These are phyloP conservation scores for Chiua sp. DNA, from an alignment of 1,284 basidiomycete genomes.

Conservation along the genomic window DNA sequence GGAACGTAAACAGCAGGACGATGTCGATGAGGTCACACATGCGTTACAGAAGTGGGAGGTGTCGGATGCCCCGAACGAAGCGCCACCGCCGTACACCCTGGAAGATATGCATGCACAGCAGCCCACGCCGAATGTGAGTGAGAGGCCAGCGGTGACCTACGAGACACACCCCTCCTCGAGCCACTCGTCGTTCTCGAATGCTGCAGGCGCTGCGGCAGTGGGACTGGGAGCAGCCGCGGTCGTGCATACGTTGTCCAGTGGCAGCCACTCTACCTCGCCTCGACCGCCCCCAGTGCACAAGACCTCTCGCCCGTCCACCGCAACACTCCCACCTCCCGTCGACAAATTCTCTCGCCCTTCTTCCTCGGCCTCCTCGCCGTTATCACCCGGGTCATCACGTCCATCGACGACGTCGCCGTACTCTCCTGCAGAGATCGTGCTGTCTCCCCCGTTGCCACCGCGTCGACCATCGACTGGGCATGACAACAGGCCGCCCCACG, in stretches of 20 bases:
- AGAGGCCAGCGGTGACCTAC: constrained; percentile 1
- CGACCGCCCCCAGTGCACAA: constrained; percentile 18
- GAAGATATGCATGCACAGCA: constrained; percentile 47
- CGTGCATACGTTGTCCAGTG: constrained; percentile 1
- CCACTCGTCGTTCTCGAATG: not conserved
- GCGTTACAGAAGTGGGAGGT: constrained; percentile 24
- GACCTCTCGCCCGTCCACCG: constrained; percentile 13
- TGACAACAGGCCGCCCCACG: not conserved
- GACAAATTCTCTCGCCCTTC: constrained; percentile 10
- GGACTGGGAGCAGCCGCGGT: constrained; percentile 7
- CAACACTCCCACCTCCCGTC: constrained; percentile 14
- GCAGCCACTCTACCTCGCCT: not conserved
- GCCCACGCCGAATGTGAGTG: not conserved
- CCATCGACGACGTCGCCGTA: constrained; percentile 12
- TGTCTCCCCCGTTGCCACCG: not conserved
- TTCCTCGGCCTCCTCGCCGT: not conserved
- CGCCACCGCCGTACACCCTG: constrained; percentile 69
- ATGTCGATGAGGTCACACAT: constrained; percentile 12
- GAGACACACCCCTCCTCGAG: constrained; percentile 10
- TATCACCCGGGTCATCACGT: constrained; percentile 17
- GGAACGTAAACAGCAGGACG: not conserved
- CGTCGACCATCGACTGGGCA: not conserved
- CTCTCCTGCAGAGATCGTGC: not conserved
- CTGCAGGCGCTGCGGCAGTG: not conserved
- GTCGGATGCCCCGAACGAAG: constrained; percentile 44